phyloP scores from a whole-genome alignment of 768 basidiomycete genomes.

The Pluteus cervinus region DNA sequence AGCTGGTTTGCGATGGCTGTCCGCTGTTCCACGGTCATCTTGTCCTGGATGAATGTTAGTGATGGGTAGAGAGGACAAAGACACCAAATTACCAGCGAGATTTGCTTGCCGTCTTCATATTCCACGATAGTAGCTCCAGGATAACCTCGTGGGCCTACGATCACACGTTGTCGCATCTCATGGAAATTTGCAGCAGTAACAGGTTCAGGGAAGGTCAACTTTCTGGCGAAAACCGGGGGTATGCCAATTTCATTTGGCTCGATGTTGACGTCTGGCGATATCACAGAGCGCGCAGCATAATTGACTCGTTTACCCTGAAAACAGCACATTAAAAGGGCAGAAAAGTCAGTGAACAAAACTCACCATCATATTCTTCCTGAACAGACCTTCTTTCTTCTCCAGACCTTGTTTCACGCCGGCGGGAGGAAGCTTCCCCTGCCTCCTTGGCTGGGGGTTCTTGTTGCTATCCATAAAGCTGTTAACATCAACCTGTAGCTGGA shows the following conservation, averaged over 20 bases:
- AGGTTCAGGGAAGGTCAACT: conserved; percentile 95
- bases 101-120: conserved; percentile 87
- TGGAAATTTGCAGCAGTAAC: conserved; percentile 90
- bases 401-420: conserved; percentile 92
- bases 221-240: conserved; percentile 94
- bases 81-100: conserved; percentile 58
- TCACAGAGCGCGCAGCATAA: conserved; percentile 99
- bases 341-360: conserved; percentile 14
- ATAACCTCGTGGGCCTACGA: conserved; percentile 81
- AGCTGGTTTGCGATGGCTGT: conserved; percentile 95
- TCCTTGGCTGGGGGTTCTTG: conserved; percentile 84
- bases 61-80: background rate
- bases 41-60: conserved; percentile 49
- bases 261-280: conserved; percentile 98
- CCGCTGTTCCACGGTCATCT: conserved; percentile 80
- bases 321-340: background rate
- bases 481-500: conserved; percentile 90
- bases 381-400: conserved; percentile 98
- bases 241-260: conserved; percentile 98
- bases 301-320: conserved; percentile 96
- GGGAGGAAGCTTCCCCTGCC: conserved; percentile 87
- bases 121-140: conserved; percentile 95
- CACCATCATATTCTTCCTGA: conserved; percentile 99
- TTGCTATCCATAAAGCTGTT: conserved; percentile 97
- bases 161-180: conserved; percentile 83